Evolutionary conservation across 345 rosid species (phyloP).

Genomic region (Salix viminalis): DNA sequence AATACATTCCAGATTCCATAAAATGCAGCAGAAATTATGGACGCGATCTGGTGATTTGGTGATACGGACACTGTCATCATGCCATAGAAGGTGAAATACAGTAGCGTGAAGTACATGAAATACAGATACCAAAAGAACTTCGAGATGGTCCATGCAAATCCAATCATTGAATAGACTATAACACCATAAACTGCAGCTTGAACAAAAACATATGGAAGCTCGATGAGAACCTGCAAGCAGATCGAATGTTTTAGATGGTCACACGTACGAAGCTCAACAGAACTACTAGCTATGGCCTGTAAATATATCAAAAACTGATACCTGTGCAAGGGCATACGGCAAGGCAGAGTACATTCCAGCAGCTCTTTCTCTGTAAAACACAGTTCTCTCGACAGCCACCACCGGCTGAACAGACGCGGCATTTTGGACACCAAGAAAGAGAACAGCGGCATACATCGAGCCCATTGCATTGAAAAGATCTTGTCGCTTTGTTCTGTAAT

Average conservation of each 20-base stretch:
- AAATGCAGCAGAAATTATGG: conserved; percentile 50
- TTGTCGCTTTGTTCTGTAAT: conserved; percentile 37
- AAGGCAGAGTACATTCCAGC: conserved; percentile 80
- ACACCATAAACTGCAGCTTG: conserved; percentile 49
- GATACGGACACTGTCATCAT: conserved; percentile 73
- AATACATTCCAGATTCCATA: conserved; percentile 55
- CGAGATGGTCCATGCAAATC: conserved; percentile 46
- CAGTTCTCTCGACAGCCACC: conserved; percentile 64
- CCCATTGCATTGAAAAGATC: conserved; percentile 69
- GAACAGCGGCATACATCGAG: conserved; percentile 66
- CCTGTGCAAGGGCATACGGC: conserved; percentile 76
- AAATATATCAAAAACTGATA: not conserved
- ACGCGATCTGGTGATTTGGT: conserved; percentile 55
- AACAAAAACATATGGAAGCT: conserved; percentile 49
- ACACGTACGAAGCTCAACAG: not conserved
- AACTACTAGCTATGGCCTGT: no score
- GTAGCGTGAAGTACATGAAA: conserved; percentile 50
- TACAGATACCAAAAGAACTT: conserved; percentile 66
- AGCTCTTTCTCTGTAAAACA: conserved; percentile 72
- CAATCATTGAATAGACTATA: conserved; percentile 60
- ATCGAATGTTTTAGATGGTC: no score
- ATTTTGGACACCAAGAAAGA: conserved; percentile 68
- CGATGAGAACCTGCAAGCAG: conserved; percentile 43
- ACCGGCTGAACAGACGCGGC: conserved; percentile 56
- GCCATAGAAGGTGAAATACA: conserved; percentile 65